Conservation (phyloP, 2,329 filamentous ascomycete species). For the Cephalotrichum gorgonifer region DNA sequence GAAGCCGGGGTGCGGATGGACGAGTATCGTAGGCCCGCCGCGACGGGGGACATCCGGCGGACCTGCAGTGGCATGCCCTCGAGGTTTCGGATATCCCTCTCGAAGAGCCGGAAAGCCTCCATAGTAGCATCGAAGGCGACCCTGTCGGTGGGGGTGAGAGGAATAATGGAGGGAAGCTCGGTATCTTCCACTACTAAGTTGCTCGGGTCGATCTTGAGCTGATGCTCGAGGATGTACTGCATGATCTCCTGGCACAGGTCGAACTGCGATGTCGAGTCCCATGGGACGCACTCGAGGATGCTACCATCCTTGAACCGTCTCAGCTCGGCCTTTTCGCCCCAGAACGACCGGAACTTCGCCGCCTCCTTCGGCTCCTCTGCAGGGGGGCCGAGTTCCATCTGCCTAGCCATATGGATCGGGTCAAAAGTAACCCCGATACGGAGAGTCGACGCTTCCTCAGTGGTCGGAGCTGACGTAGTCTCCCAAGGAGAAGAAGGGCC, state of each 20-base stretch:
- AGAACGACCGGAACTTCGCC: constrained; percentile 76
- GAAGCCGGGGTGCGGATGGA: constrained; percentile 43
- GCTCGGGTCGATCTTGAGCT: constrained; percentile 51
- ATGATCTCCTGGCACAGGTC: constrained; percentile 74
- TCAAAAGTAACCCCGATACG: constrained; percentile 63
- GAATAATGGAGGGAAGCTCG: constrained; percentile 38
- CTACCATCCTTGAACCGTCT: constrained; percentile 91
- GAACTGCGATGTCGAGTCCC: constrained; percentile 53
- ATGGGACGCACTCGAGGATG: constrained; percentile 85
- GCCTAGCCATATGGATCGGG: constrained; percentile 58
- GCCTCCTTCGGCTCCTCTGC: constrained; percentile 80
- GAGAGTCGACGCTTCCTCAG: constrained; percentile 25
- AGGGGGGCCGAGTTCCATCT: constrained; percentile 78
- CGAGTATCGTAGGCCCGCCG: constrained; percentile 63
- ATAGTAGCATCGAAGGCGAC: constrained; percentile 58
- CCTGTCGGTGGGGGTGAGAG: constrained; percentile 34
- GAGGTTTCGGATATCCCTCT: constrained; percentile 65
- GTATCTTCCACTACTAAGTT: constrained; percentile 41
- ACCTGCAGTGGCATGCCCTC: constrained; percentile 83
- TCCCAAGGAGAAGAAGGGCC: constrained; percentile 20
- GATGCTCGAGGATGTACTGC: constrained; percentile 56
- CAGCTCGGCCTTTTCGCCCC: constrained; percentile 88
- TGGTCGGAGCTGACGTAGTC: constrained; percentile 6
- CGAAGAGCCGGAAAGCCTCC: constrained; percentile 61
- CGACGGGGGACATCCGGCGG: constrained; percentile 65